A percentile compares a stretch with the other conserved stretches of the same genome.
Conservation (phyloP, 345 rosid species). For the Euphorbia lathyris region DNA sequence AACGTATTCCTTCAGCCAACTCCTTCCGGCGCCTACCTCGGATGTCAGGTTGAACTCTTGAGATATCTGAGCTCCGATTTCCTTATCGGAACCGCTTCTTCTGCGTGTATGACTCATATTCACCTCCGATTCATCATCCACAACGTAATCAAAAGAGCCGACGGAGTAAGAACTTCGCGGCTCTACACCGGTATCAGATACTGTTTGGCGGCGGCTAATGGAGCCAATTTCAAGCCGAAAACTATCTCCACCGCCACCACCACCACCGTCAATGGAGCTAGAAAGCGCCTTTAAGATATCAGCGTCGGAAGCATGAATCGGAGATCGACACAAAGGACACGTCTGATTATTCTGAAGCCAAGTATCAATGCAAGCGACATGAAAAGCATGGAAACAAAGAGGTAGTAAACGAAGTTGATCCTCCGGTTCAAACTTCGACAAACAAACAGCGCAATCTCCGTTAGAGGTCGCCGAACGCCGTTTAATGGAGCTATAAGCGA, state of each 20-base stretch:
- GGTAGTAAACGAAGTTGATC: conserved; percentile 88
- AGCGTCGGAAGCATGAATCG: conserved; percentile 60
- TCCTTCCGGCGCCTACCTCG: conserved; percentile 60
- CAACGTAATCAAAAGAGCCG: conserved; percentile 80
- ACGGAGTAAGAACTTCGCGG: conserved; percentile 61
- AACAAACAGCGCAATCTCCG: conserved; percentile 82
- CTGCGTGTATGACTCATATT: conserved; percentile 38
- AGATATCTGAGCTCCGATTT: conserved; percentile 17
- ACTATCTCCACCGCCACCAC: conserved; percentile 36
- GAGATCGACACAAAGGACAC: conserved; percentile 90
- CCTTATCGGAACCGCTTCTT: conserved; percentile 54
- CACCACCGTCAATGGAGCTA: not conserved
- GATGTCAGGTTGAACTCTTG: conserved; percentile 48
- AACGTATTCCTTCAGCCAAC: conserved; percentile 81
- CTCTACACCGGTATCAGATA: conserved; percentile 22
- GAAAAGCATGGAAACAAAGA: conserved; percentile 90
- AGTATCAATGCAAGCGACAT: conserved; percentile 66
- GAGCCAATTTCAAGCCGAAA: conserved; percentile 93
- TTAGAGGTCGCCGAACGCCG: conserved; percentile 46
- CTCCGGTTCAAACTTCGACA: conserved; percentile 64
- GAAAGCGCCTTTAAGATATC: conserved; percentile 53
- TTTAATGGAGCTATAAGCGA: conserved; percentile 62
- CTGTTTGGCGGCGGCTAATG: conserved; percentile 48
- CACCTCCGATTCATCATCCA: conserved; percentile 70
- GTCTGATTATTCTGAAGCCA: conserved; percentile 74